Percentiles rank a stretch among this genome's conserved stretches.
phyloP scores from a whole-genome alignment of 2,329 filamentous ascomycete genomes.

The Monosporascus sp. region DNA sequence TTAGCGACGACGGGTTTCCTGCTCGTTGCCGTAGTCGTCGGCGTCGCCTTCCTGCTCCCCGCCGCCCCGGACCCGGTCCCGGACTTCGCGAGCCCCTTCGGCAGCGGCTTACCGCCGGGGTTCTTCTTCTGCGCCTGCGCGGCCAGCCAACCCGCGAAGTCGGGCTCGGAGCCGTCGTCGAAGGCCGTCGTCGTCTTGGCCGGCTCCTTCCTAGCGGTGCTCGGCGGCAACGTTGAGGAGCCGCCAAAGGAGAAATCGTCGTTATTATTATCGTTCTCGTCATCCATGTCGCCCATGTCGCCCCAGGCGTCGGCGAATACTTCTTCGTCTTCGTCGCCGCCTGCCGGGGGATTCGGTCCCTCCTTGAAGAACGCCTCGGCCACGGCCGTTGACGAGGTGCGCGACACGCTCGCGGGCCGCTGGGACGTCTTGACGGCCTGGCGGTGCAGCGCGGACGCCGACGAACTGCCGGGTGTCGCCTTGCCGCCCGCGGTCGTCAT shows the following conservation, averaged over 20 bases:
- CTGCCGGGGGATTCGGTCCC: conserved; percentile 38
- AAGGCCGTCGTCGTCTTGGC: conserved; percentile 47
- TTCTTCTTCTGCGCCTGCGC: conserved; percentile 72
- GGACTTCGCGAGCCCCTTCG: conserved; percentile 75
- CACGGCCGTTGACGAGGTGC: conserved; percentile 42
- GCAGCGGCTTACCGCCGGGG: conserved; percentile 57
- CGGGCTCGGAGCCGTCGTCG: conserved; percentile 82
- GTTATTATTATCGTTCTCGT: conserved; percentile 41
- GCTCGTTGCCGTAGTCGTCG: conserved; percentile 27
- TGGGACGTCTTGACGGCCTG: conserved; percentile 53
- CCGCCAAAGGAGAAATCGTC: conserved; percentile 40
- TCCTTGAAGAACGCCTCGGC: conserved; percentile 33
- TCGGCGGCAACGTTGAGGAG: conserved; percentile 16
- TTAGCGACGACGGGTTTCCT: conserved; percentile 51
- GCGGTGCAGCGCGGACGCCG: conserved; percentile 55
- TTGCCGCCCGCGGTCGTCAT: conserved; percentile 29
- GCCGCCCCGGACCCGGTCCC: conserved; percentile 1
- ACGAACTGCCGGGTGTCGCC: conserved; percentile 36
- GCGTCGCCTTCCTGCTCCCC: conserved; percentile 30
- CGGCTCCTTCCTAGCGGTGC: conserved; percentile 28
- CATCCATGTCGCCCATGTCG: conserved; percentile 52
- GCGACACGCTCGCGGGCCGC: conserved; percentile 36
- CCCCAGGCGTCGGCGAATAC: conserved; percentile 72
- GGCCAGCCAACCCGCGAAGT: conserved; percentile 92
- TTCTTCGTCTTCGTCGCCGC: conserved; percentile 28